These are phyloP conservation scores for Termitomyces sp. DNA, from an alignment of 768 basidiomycete species.

Conservation along the genomic window DNA sequence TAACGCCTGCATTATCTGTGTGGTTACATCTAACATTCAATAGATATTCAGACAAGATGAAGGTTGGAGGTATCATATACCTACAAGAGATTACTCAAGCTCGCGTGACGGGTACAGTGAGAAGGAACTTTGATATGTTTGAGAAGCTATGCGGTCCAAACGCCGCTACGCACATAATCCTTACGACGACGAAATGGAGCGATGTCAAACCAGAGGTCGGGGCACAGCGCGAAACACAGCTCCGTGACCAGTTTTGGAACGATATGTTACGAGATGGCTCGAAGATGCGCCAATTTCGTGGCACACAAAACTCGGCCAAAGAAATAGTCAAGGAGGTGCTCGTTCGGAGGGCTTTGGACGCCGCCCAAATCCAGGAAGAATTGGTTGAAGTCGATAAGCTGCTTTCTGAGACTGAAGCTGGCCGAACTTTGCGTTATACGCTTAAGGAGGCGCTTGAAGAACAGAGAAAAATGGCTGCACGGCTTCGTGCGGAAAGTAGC, in stretches of 20 bases:
- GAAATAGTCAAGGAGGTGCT: slow-evolving; percentile 19
- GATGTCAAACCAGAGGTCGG: slow-evolving; percentile 17
- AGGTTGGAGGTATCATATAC: slow-evolving; percentile 10
- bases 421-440: slow-evolving; percentile 13
- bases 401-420: slow-evolving; percentile 19
- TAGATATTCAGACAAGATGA: slow-evolving; percentile 8
- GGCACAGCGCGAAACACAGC: slow-evolving; percentile 20
- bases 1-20: not conserved
- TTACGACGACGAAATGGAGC: slow-evolving; percentile 31
- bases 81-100: slow-evolving; percentile 13
- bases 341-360: slow-evolving; percentile 5
- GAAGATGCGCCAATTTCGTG: slow-evolving; percentile 16
- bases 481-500: slow-evolving; percentile 8
- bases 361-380: slow-evolving; percentile 21
- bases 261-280: slow-evolving; percentile 22
- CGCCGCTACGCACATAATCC: slow-evolving; percentile 6
- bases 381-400: slow-evolving; percentile 15
- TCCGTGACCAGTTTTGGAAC: slow-evolving; percentile 25
- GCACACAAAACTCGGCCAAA: slow-evolving; percentile 19
- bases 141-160: slow-evolving; percentile 11
- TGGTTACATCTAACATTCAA: not conserved
- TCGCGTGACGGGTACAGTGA: slow-evolving; percentile 13
- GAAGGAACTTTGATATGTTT: slow-evolving; percentile 12
- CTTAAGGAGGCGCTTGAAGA: slow-evolving; percentile 11
- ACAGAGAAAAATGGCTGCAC: slow-evolving; percentile 2